phyloP scores from a whole-genome alignment of 140 eudicot genomes.

The Cichorium intybus region DNA sequence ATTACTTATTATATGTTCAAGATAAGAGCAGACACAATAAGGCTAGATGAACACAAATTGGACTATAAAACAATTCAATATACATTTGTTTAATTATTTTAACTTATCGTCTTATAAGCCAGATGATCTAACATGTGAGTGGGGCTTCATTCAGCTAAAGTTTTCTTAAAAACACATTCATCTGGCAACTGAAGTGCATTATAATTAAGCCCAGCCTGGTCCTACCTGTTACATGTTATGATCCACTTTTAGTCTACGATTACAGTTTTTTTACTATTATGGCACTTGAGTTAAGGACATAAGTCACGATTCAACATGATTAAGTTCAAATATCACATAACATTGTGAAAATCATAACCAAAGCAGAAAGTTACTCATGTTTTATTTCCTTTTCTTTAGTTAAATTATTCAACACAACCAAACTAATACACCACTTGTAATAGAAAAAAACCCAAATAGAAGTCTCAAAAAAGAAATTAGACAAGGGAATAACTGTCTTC shows the following conservation, averaged over 20 bases:
- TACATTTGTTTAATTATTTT: background rate
- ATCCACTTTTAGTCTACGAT: background rate
- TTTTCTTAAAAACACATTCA: conserved; percentile 18
- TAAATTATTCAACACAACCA: background rate
- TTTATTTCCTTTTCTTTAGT: background rate
- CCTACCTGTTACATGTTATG: conserved; percentile 24
- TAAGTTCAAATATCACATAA: background rate
- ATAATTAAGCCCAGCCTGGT: conserved; percentile 26
- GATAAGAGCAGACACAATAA: background rate
- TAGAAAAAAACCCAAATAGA: background rate
- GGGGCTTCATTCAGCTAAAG: background rate
- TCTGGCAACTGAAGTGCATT: conserved; percentile 20
- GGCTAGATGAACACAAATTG: background rate
- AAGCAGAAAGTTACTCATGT: background rate
- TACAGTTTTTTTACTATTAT: conserved; percentile 3
- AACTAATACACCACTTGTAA: background rate
- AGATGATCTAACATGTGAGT: background rate
- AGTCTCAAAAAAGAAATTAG: background rate
- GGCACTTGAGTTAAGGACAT: conserved; percentile 5
- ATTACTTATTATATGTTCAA: background rate
- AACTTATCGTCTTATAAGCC: too few relatives aligned
- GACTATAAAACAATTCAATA: background rate
- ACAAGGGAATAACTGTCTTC: background rate
- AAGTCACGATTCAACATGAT: background rate
- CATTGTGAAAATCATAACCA: conserved; percentile 4